Evolutionary conservation across 2,329 filamentous ascomycete genomes (phyloP).

Genomic region (Ascochyta rabiei): DNA sequence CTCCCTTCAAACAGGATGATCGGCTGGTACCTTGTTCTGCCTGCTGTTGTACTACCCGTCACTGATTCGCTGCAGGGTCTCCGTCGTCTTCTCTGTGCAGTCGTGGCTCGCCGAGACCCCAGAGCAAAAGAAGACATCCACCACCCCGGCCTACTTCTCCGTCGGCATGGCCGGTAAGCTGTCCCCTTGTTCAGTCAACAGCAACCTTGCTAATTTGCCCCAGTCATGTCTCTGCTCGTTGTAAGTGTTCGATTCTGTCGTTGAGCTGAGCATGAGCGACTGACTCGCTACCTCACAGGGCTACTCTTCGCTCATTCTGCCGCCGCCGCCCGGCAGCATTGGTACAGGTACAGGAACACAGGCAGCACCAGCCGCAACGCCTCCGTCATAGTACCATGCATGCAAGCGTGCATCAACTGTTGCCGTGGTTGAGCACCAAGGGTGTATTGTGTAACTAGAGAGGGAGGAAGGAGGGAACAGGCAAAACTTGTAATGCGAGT

Average conservation of each 20-base stretch:
- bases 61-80: constrained; percentile 60
- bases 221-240: constrained; percentile 54
- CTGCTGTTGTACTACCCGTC: constrained; percentile 13
- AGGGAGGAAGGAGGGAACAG: constrained; percentile 9
- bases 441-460: constrained; percentile 25
- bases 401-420: constrained; percentile 16
- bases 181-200: background rate
- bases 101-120: constrained; percentile 78
- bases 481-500: background rate
- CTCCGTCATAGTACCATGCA: constrained; percentile 43
- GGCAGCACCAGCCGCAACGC: constrained; percentile 56
- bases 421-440: constrained; percentile 15
- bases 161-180: constrained; percentile 78
- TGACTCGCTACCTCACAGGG: constrained; percentile 49
- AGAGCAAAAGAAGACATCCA: constrained; percentile 66
- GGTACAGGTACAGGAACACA: constrained; percentile 53
- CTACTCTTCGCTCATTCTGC: constrained; percentile 70
- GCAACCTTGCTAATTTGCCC: constrained; percentile 15
- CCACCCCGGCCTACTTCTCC: constrained; percentile 75
- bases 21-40: constrained; percentile 59
- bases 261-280: constrained; percentile 1
- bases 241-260: constrained; percentile 40
- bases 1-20: constrained; percentile 59
- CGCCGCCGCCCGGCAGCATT: constrained; percentile 53
- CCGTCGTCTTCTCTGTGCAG: constrained; percentile 76